A percentile compares a stretch with the other conserved stretches of the same genome.
These are phyloP conservation scores for Simplicillium aogashimaense DNA, from an alignment of 2,329 filamentous ascomycete species.

Conservation along the genomic window DNA sequence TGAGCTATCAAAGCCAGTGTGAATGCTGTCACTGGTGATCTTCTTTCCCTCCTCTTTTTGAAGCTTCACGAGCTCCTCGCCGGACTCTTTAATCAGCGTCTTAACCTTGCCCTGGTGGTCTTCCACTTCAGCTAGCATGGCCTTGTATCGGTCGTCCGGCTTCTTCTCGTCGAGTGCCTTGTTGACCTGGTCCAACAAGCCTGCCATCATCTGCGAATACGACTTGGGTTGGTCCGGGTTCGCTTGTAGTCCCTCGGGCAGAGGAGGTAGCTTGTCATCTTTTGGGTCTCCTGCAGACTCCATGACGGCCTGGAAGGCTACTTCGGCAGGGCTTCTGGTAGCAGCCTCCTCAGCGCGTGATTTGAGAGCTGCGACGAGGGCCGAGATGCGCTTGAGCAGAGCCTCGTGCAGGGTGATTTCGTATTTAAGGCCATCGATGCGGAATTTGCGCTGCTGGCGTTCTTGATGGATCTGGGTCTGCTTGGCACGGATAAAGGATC, in stretches of 20 bases:
- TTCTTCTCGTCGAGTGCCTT: slow-evolving; percentile 70
- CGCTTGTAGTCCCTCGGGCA: slow-evolving; percentile 70
- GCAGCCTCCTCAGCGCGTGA: slow-evolving; percentile 61
- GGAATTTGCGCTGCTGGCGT: slow-evolving; percentile 71
- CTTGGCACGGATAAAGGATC: slow-evolving; percentile 96
- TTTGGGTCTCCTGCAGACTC: slow-evolving; percentile 64
- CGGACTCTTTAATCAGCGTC: slow-evolving; percentile 65
- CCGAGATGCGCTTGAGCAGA: slow-evolving; percentile 73
- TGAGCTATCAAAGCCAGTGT: slow-evolving; percentile 85
- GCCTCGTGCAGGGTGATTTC: slow-evolving; percentile 90
- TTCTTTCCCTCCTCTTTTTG: slow-evolving; percentile 79
- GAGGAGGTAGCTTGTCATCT: slow-evolving; percentile 63
- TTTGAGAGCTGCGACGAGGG: slow-evolving; percentile 64
- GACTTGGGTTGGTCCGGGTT: slow-evolving; percentile 66
- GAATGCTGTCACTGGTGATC: slow-evolving; percentile 86
- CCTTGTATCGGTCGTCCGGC: slow-evolving; percentile 56
- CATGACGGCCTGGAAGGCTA: slow-evolving; percentile 84
- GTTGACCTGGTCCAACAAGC: slow-evolving; percentile 89
- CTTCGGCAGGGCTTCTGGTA: slow-evolving; percentile 60
- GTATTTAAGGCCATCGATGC: slow-evolving; percentile 88
- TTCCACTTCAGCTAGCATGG: slow-evolving; percentile 70
- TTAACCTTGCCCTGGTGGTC: slow-evolving; percentile 70
- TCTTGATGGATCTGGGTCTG: slow-evolving; percentile 95
- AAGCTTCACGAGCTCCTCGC: slow-evolving; percentile 65
- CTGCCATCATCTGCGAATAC: slow-evolving; percentile 98